These are phyloP conservation scores for Curvularia eragrostidis DNA, from an alignment of 2,329 filamentous ascomycete species.

Conservation along the genomic window DNA sequence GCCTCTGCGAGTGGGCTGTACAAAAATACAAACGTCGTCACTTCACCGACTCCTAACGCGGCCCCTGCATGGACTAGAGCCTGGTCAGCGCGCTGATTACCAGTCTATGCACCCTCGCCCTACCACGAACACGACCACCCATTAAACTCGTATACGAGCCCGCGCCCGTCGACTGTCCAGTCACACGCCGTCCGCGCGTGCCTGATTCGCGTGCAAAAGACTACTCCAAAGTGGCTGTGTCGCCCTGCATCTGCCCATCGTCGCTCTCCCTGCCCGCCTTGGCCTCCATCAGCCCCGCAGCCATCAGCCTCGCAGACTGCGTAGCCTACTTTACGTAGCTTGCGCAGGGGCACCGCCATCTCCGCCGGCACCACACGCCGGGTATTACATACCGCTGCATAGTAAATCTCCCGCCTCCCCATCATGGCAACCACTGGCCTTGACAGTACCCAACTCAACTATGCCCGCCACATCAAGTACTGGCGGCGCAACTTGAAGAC, in stretches of 20 bases:
- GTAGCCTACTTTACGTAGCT: no score
- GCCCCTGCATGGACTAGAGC: constrained; percentile 21
- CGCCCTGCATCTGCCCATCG: no score
- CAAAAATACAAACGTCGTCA: constrained; percentile 6
- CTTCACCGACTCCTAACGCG: constrained; percentile 13
- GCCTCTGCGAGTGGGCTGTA: constrained; percentile 14
- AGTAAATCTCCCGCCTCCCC: constrained; percentile 5
- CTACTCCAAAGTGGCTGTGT: not conserved
- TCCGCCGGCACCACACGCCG: constrained; percentile 16
- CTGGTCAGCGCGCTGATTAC: constrained; percentile 17
- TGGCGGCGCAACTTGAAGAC: constrained; percentile 88
- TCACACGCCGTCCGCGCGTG: not conserved
- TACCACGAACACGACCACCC: constrained; percentile 4
- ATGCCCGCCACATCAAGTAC: constrained; percentile 76
- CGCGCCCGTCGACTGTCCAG: not conserved
- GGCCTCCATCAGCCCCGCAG: constrained; percentile 15
- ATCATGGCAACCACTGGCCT: constrained; percentile 29
- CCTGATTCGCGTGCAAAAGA: not conserved
- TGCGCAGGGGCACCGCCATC: constrained; percentile 12
- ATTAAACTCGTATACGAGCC: no score
- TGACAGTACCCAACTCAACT: constrained; percentile 41
- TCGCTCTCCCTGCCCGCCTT: no score
- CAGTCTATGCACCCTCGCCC: constrained; percentile 21
- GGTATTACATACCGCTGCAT: constrained; percentile 11
- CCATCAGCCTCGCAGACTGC: constrained; percentile 11